Percentiles rank a stretch among this genome's conserved stretches.
phyloP scores from a whole-genome alignment of 1,284 basidiomycete species.

The Irpex sp. region DNA sequence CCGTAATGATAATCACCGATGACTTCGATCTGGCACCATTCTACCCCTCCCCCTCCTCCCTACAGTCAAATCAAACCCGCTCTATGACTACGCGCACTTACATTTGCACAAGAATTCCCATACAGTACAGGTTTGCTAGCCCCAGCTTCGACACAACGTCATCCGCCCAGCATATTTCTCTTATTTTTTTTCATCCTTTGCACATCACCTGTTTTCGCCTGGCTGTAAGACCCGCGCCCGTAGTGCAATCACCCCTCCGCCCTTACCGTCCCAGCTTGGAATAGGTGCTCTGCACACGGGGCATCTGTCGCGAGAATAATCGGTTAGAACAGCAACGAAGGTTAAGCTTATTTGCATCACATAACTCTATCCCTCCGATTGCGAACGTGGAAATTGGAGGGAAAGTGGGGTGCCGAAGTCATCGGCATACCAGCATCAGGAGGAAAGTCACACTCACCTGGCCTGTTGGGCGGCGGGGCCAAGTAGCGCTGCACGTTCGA shows the following conservation, averaged over 20 bases:
- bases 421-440: neutral
- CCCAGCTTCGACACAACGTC: too few species aligned
- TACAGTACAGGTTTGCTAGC: too few species aligned
- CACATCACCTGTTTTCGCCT: conserved; percentile 13
- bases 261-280: conserved; percentile 38
- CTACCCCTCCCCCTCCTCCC: too few species aligned
- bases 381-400: neutral
- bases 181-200: too few species aligned
- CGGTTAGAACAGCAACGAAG: neutral
- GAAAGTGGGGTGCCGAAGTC: neutral
- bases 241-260: conserved; percentile 38
- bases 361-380: neutral
- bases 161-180: too few species aligned
- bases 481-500: conserved; percentile 44
- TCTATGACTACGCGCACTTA: too few species aligned
- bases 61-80: too few species aligned
- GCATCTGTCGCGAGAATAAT: conserved; percentile 25
- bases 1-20: too few species aligned
- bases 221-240: conserved; percentile 26
- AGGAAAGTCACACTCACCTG: conserved; percentile 18
- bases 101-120: too few species aligned
- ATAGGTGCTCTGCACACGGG: conserved; percentile 38
- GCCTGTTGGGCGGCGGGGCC: conserved; percentile 29
- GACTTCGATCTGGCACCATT: too few species aligned
- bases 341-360: neutral